Evolutionary conservation across 2,329 filamentous ascomycete genomes (phyloP).

Genomic region (Monosporascus sp.): DNA sequence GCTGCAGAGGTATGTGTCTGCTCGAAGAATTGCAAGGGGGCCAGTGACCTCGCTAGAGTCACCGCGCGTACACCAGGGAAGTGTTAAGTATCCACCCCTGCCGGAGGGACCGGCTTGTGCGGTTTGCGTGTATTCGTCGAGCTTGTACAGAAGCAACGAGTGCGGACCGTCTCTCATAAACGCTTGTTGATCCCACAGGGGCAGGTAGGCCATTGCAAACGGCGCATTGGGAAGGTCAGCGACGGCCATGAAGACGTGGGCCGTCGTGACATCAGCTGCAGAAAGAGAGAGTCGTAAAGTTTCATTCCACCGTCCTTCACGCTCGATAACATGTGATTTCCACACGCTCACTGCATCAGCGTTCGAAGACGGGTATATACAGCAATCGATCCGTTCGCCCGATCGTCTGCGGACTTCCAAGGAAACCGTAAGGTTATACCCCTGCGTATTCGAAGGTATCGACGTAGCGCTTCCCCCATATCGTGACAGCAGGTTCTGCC

Average conservation of each 20-base stretch:
- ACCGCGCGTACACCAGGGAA: conserved; percentile 71
- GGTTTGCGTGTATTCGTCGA: conserved; percentile 82
- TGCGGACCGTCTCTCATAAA: conserved; percentile 85
- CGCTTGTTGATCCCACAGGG: conserved; percentile 85
- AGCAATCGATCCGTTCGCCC: conserved; percentile 80
- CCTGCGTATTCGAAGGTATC: conserved; percentile 54
- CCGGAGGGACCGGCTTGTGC: conserved; percentile 57
- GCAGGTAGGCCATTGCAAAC: conserved; percentile 89
- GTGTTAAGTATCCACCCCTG: conserved; percentile 78
- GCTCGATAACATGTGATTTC: conserved; percentile 75
- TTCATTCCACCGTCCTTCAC: conserved; percentile 81
- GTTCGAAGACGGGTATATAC: conserved; percentile 84
- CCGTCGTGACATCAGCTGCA: conserved; percentile 71
- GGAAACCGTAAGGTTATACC: conserved; percentile 78
- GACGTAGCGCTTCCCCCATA: conserved; percentile 69
- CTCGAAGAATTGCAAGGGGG: conserved; percentile 69
- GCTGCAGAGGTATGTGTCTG: conserved; percentile 87
- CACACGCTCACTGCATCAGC: conserved; percentile 74
- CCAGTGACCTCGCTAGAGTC: conserved; percentile 72
- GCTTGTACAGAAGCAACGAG: conserved; percentile 76
- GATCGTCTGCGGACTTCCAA: conserved; percentile 77
- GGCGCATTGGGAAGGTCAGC: conserved; percentile 81
- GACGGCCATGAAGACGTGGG: conserved; percentile 85
- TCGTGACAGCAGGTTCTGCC: conserved; percentile 66
- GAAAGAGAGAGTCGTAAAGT: conserved; percentile 77